These are phyloP conservation scores for Phoenix roebelenii DNA, from an alignment of 176 grass and related monocot species.

Conservation along the genomic window DNA sequence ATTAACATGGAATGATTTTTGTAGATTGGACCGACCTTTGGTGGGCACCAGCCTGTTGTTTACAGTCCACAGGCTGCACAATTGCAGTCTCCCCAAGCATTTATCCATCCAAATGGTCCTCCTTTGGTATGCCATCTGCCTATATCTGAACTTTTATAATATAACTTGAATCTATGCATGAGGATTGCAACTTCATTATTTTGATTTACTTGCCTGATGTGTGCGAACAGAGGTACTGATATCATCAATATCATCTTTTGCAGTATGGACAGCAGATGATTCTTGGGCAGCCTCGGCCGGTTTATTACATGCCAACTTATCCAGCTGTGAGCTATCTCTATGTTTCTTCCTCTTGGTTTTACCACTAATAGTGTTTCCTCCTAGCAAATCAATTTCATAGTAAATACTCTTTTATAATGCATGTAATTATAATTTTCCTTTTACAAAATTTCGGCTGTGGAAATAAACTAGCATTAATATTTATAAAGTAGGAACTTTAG, in stretches of 20 bases:
- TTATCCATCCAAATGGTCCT: constrained; percentile 41
- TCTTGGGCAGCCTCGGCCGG: constrained; percentile 41
- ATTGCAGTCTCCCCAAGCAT: constrained; percentile 35
- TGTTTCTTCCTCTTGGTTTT: background rate
- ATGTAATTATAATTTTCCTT: too few species aligned
- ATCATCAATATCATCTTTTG: constrained; percentile 6
- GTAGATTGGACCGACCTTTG: constrained; percentile 47
- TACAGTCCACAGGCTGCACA: constrained; percentile 51
- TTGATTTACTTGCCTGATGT: too few species aligned
- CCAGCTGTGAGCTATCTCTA: constrained; percentile 32
- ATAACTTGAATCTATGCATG: too few species aligned
- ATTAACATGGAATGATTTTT: background rate
- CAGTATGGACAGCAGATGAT: constrained; percentile 79
- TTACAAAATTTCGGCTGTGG: too few species aligned
- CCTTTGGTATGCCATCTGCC: constrained; percentile 28
- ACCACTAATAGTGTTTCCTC: too few species aligned
- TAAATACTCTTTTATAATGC: too few species aligned
- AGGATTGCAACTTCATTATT: too few species aligned
- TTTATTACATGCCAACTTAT: constrained; percentile 40
- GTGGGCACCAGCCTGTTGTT: constrained; percentile 35
- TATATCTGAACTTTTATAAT: too few species aligned
- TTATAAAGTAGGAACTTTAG: too few species aligned
- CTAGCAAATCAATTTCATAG: too few species aligned
- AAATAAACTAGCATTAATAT: too few species aligned
- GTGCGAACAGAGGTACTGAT: too few species aligned